Percentiles rank a stretch among this genome's conserved stretches.
These are phyloP conservation scores for Sanghuangporus weigelae DNA, from an alignment of 1,284 basidiomycete genomes.

Conservation along the genomic window DNA sequence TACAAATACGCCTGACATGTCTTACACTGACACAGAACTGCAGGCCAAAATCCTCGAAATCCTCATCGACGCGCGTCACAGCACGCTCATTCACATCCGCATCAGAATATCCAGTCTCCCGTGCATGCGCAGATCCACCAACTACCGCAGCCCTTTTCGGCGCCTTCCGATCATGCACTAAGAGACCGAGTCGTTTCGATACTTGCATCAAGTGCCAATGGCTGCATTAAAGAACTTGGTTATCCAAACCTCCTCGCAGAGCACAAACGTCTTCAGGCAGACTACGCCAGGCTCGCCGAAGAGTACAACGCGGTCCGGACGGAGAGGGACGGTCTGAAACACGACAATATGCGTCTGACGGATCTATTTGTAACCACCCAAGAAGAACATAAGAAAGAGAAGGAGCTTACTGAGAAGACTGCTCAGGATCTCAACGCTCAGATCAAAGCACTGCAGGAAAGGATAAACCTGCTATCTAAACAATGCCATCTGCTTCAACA, in stretches of 20 bases:
- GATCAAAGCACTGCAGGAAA: background rate
- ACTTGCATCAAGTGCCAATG: conserved; percentile 9
- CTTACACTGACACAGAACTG: background rate
- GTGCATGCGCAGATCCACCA: background rate
- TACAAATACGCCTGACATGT: background rate
- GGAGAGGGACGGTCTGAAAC: background rate
- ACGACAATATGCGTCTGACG: background rate
- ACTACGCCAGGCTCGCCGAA: background rate
- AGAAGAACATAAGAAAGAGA: background rate
- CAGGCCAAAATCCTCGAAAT: background rate
- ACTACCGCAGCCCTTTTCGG: background rate
- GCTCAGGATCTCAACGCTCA: background rate
- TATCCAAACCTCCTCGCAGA: background rate
- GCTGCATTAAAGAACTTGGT: conserved; percentile 9
- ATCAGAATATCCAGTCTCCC: background rate
- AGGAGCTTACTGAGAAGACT: background rate
- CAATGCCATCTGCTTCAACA: conserved; percentile 1
- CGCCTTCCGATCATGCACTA: background rate
- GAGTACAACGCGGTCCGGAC: background rate
- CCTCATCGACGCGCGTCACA: background rate
- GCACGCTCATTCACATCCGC: background rate
- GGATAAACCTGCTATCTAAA: background rate
- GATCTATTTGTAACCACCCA: background rate
- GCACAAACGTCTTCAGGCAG: background rate
- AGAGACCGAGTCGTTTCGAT: background rate